phyloP scores from a whole-genome alignment of 345 rosid genomes.

The Brassica incana region DNA sequence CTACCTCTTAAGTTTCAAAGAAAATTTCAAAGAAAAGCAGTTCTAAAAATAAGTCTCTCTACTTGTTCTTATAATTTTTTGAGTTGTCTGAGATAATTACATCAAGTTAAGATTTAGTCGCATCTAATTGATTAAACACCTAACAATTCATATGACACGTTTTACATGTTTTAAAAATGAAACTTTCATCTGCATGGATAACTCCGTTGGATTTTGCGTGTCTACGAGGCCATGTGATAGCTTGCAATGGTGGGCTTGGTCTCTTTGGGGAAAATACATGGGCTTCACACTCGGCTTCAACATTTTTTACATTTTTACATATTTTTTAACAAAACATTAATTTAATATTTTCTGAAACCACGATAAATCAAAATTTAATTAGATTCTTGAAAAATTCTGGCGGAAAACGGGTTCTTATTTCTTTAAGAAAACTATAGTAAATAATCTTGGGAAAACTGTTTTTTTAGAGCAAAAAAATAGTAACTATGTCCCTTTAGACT shows the following conservation, averaged over 20 bases:
- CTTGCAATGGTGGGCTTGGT: neutral
- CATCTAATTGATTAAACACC: too few species aligned
- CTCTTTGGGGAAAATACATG: neutral
- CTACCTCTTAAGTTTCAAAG: neutral
- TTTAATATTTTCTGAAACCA: neutral
- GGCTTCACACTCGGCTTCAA: neutral
- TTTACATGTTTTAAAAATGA: neutral
- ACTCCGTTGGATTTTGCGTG: too few species aligned
- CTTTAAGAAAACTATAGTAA: neutral
- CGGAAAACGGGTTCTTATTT: neutral
- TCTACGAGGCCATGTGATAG: neutral
- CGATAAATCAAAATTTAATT: neutral
- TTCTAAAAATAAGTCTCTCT: too few species aligned
- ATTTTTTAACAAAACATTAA: neutral
- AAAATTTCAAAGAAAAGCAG: too few species aligned
- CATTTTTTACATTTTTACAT: neutral
- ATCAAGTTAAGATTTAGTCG: too few species aligned
- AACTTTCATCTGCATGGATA: neutral
- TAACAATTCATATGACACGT: neutral
- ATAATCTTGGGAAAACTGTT: too few species aligned
- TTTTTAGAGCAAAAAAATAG: too few species aligned
- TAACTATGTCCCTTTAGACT: too few species aligned
- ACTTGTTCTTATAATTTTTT: too few species aligned
- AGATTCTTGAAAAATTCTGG: neutral
- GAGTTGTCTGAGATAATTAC: too few species aligned